Base-by-base conservation (phyloP, 2,329 filamentous ascomycete genomes). In the Dissoconium aciculare region DNA sequence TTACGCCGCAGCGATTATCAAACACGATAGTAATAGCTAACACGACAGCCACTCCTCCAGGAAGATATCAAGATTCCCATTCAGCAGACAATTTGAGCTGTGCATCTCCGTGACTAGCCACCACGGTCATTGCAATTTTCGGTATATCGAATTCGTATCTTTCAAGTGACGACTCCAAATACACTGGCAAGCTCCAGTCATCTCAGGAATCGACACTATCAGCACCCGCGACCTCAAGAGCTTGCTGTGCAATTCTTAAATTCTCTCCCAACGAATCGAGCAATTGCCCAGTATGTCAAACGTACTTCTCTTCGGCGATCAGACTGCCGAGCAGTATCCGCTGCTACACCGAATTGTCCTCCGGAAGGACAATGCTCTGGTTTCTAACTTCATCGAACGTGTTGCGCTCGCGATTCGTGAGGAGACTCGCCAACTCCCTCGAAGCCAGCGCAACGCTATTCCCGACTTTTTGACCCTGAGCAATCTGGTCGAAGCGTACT, bases 231-330 rank as follows among this genome's bases (percentile, higher is more conserved):
- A n/a, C n/a, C n/a, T n/a, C 19, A n/a, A 8, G n/a, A 23, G 19
- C 19, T 23, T 8, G 19, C 19, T 8, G n/a, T 8, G n/a, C 19
- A 23, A 23, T 23, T n/a, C 19, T n/a, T 8, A n/a, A 32, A 11
- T 10, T 23, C 19, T 23, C 19, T 23, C 12, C 19, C 27, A 16
- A 21, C 15, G 25, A 28, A 31, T 25, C 30, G 27, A 19, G 23
- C 15, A 17, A 30, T 21, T 29, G 5, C 15, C 27, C 32, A 52
- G 30, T n/a, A 55, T 55, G 52, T 50, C 52, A 50, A 64, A 64
- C 47, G 49, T 60, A 35, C 66, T 77, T 52, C 67, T 79, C 39
- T 78, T 79, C 50, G 74, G 74, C 58, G 75, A 80, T 50, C 75
- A 80, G 56, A 78, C 74, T 37, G 64, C 72, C 45, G 71, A 77